Percentiles rank a stretch among this genome's conserved stretches.
phyloP scores from a whole-genome alignment of 768 basidiomycete species.

The Mycena chlorophos region DNA sequence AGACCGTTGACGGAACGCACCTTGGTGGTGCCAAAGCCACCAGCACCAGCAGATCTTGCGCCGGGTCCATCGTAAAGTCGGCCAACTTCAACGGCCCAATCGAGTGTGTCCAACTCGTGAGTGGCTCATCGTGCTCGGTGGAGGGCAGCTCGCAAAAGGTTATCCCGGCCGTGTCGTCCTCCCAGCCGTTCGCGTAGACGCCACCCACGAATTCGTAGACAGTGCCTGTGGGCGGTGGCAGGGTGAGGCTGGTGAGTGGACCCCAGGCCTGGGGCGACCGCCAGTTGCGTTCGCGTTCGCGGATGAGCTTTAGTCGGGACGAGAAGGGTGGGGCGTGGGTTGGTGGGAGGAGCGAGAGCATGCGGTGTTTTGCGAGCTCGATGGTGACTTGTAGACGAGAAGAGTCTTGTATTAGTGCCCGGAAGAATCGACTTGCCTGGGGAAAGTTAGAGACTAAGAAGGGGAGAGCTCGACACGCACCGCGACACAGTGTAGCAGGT shows the following conservation, averaged over 20 bases:
- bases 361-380: constrained; percentile 48
- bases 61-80: constrained; percentile 60
- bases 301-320: constrained; percentile 42
- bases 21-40: constrained; percentile 43
- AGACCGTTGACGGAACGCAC: too few relatives aligned
- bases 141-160: constrained; percentile 53
- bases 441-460: constrained; percentile 3
- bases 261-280: constrained; percentile 42
- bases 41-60: constrained; percentile 54
- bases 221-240: constrained; percentile 47
- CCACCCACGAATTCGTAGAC: constrained; percentile 55
- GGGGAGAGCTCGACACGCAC: constrained; percentile 4
- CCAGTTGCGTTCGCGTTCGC: constrained; percentile 50
- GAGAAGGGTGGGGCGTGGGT: constrained; percentile 35
- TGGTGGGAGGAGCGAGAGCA: constrained; percentile 39
- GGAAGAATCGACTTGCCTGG: constrained; percentile 43
- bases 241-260: constrained; percentile 33
- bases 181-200: constrained; percentile 50
- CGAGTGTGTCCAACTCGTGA: constrained; percentile 44
- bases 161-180: constrained; percentile 45
- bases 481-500: constrained; percentile 23
- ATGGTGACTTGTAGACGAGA: constrained; percentile 51
- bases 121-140: constrained; percentile 29
- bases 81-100: constrained; percentile 46
- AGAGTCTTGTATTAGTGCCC: constrained; percentile 39